Percentiles rank a stretch among this genome's conserved stretches.
Evolutionary conservation across 2,329 filamentous ascomycete species (phyloP).

Genomic region (Botrytis pseudocinerea): DNA sequence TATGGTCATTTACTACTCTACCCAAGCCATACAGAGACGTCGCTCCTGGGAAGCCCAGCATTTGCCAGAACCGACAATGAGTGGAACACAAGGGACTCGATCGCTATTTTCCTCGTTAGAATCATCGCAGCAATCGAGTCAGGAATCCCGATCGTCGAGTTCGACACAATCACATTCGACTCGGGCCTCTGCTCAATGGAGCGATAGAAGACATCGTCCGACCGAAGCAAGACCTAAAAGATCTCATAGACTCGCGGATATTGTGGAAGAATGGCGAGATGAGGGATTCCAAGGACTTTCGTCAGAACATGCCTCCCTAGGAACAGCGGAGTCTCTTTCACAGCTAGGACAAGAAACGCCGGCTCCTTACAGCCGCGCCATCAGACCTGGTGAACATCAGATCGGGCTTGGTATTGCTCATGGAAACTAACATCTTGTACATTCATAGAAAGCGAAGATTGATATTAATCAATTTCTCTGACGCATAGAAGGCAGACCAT

Average conservation of each 20-base stretch:
- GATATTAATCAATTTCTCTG: background rate
- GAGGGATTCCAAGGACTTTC: background rate
- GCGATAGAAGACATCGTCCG: background rate
- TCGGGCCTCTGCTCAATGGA: background rate
- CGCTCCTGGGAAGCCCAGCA: background rate
- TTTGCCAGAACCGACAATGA: background rate
- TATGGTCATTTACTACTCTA: background rate
- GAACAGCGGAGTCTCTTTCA: background rate
- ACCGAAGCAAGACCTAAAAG: background rate
- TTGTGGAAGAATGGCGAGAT: background rate
- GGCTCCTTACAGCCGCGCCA: background rate
- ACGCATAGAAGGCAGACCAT: background rate
- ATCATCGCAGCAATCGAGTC: background rate
- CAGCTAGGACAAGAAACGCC: background rate
- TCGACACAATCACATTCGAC: conserved; percentile 8
- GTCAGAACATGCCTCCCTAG: background rate
- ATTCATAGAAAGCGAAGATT: background rate
- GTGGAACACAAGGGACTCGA: background rate
- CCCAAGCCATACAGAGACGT: background rate
- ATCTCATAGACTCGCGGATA: background rate
- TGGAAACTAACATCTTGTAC: background rate
- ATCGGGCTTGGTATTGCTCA: conserved; percentile 11
- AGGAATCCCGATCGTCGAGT: background rate
- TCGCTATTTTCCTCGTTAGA: background rate
- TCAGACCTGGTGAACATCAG: background rate